Conservation (phyloP, 2,329 filamentous ascomycete genomes). For the Zymoseptoria ardabiliae region DNA sequence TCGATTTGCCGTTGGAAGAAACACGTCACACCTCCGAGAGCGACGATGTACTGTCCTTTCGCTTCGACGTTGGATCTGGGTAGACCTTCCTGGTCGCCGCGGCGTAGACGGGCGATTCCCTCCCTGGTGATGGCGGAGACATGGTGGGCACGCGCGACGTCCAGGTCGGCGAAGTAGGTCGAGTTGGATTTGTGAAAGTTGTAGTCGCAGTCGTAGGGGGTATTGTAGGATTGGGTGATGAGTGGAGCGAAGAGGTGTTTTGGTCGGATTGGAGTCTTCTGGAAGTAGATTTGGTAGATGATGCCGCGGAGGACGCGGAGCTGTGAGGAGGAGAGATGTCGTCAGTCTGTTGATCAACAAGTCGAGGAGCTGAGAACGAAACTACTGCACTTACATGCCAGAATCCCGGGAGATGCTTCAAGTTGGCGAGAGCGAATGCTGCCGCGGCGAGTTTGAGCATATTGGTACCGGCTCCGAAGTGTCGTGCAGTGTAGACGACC, state of each 20-base stretch:
- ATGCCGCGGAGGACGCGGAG: constrained; percentile 41
- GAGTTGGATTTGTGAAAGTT: constrained; percentile 77
- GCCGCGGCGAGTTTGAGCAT: constrained; percentile 19
- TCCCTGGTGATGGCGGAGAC: constrained; percentile 50
- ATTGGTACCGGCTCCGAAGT: constrained; percentile 26
- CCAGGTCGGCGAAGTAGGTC: constrained; percentile 83
- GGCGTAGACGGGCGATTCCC: constrained; percentile 34
- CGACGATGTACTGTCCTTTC: constrained; percentile 33
- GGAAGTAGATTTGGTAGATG: constrained; percentile 41
- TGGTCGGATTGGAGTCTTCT: constrained; percentile 35
- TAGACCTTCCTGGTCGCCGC: constrained; percentile 30
- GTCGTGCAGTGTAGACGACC: constrained; percentile 9
- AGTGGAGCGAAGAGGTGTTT: constrained; percentile 66
- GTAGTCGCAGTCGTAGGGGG: constrained; percentile 75
- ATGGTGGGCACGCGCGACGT: constrained; percentile 73
- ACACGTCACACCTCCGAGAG: constrained; percentile 42
- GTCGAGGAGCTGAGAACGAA: too few species aligned
- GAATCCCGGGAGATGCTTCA: constrained; percentile 66
- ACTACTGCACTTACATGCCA: constrained; percentile 56
- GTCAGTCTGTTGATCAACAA: background rate
- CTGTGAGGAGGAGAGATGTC: constrained; percentile 18
- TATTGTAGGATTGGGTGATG: constrained; percentile 58
- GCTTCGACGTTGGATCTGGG: constrained; percentile 21
- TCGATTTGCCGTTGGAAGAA: constrained; percentile 42
- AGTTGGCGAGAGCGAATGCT: constrained; percentile 53